Evolutionary conservation across 768 basidiomycete genomes (phyloP).

Genomic region (Mycena albidolilacea): DNA sequence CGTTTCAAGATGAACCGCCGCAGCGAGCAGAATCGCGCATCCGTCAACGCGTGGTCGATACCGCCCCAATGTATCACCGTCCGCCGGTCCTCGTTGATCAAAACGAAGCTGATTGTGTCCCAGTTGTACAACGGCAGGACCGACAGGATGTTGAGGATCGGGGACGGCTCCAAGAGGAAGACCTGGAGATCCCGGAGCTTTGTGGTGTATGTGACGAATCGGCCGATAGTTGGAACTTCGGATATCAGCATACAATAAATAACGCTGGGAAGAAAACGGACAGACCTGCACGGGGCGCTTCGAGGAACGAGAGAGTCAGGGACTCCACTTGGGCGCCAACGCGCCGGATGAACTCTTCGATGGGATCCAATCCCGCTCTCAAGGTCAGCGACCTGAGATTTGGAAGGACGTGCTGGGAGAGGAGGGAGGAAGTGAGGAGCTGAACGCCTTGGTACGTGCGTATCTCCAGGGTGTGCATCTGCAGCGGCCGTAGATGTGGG

Average conservation of each 20-base stretch:
- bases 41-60: not conserved
- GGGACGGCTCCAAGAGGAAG: conserved; percentile 2
- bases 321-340: not conserved
- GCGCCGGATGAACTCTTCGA: conserved; percentile 5
- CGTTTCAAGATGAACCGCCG: conserved; percentile 1
- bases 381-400: not conserved
- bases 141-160: conserved; percentile 2
- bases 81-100: conserved; percentile 1
- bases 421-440: not conserved
- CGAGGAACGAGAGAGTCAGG: conserved; percentile 7
- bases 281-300: not conserved
- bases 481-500: not conserved
- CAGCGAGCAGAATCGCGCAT: not conserved
- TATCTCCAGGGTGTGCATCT: conserved; percentile 4
- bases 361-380: conserved; percentile 6
- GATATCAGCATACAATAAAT: not conserved
- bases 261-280: not conserved
- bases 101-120: conserved; percentile 1
- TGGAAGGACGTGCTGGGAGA: not conserved
- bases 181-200: not conserved
- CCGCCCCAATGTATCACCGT: not conserved
- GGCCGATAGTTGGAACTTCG: not conserved
- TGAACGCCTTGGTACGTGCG: conserved; percentile 4
- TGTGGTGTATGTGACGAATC: not conserved
- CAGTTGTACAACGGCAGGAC: not conserved